phyloP scores from a whole-genome alignment of 176 grass and related monocot species.

The Urochloa ruziziensis region DNA sequence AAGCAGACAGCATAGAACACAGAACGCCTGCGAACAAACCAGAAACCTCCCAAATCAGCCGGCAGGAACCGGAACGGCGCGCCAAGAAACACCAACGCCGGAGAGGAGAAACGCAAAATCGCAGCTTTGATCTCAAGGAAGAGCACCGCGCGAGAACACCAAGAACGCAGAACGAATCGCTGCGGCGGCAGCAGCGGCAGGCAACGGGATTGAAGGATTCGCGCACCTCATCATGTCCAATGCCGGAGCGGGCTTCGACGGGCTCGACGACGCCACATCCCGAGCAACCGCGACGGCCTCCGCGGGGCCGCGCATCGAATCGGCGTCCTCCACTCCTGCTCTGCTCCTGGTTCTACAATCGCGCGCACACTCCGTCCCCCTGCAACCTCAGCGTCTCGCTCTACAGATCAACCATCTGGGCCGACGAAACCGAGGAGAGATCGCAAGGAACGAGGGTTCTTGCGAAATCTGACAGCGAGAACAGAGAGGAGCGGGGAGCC shows the following conservation, averaged over 20 bases:
- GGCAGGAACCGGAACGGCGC: neutral
- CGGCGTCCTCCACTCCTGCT: neutral
- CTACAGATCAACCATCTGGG: constrained; percentile 44
- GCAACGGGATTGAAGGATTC: constrained; percentile 12
- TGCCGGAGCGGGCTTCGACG: constrained; percentile 39
- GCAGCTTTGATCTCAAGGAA: neutral
- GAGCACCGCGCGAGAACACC: neutral
- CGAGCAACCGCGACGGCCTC: constrained; percentile 46
- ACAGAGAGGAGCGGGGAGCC: constrained; percentile 8
- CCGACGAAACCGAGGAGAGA: constrained; percentile 16
- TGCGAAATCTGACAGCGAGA: constrained; percentile 32
- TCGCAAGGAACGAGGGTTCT: constrained; percentile 13
- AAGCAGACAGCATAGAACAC: neutral
- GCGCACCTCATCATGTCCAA: constrained; percentile 64
- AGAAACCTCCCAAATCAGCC: constrained; percentile 6
- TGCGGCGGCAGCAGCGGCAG: neutral
- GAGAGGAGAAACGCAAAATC: neutral
- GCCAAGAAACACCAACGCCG: neutral
- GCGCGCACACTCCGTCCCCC: neutral
- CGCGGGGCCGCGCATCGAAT: constrained; percentile 51
- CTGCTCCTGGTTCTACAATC: neutral
- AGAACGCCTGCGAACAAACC: neutral
- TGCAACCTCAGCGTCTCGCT: neutral
- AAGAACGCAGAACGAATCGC: neutral
- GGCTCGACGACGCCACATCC: constrained; percentile 44